Percentiles rank a stretch among this genome's conserved stretches.
phyloP scores from a whole-genome alignment of 257 asterid species.

The Catharanthus roseus region DNA sequence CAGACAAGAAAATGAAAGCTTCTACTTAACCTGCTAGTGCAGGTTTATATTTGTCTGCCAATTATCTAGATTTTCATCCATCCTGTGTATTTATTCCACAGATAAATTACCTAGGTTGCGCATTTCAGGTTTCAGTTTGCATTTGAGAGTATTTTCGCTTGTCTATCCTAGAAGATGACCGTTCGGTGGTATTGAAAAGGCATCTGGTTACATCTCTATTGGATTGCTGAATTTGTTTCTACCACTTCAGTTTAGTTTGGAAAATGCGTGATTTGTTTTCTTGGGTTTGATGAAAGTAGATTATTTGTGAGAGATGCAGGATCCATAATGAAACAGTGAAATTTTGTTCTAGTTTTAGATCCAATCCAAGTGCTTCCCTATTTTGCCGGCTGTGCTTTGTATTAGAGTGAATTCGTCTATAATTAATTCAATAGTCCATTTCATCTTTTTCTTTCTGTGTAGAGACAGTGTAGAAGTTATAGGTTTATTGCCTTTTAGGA shows the following conservation, averaged over 20 bases:
- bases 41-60: neutral
- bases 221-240: neutral
- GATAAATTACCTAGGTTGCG: neutral
- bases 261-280: too few species aligned
- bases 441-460: neutral
- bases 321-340: too few species aligned
- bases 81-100: too few species aligned
- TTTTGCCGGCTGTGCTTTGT: neutral
- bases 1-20: neutral
- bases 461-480: neutral
- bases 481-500: neutral
- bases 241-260: too few species aligned
- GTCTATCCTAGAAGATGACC: neutral
- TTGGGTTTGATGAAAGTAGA: too few species aligned
- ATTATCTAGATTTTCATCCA: neutral
- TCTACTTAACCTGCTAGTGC: neutral
- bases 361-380: too few species aligned
- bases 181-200: too few species aligned
- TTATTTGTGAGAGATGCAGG: too few species aligned
- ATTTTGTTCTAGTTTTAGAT: too few species aligned
- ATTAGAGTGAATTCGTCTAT: neutral
- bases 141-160: neutral
- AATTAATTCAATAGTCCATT: neutral
- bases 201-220: neutral
- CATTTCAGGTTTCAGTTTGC: neutral